Conservation (phyloP, 176 grass and related monocot species). For the Musa schizocarpa region DNA sequence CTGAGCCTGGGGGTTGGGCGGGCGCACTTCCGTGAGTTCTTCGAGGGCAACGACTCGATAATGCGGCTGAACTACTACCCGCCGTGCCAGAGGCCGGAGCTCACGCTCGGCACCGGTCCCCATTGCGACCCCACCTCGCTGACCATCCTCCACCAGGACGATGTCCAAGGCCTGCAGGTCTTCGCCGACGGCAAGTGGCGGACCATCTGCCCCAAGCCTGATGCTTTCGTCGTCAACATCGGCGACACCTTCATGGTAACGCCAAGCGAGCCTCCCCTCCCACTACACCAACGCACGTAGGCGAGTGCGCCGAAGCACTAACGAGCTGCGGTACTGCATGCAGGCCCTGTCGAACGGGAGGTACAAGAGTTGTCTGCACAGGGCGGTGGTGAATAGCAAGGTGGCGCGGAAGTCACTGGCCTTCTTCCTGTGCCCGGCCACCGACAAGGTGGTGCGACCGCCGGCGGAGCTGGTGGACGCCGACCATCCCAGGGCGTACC, state of each 20-base stretch:
- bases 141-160: constrained; percentile 95
- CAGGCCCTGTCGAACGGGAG: constrained; percentile 78
- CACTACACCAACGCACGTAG: background rate
- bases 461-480: constrained; percentile 39
- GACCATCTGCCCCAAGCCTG: constrained; percentile 27
- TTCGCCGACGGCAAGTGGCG: constrained; percentile 42
- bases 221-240: constrained; percentile 72
- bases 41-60: constrained; percentile 67
- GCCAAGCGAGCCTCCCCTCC: background rate
- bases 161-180: constrained; percentile 74
- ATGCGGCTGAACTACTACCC: constrained; percentile 99
- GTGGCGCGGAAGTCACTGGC: constrained; percentile 52
- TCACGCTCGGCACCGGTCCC: constrained; percentile 67
- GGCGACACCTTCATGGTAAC: constrained; percentile 89
- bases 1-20: constrained; percentile 49
- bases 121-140: constrained; percentile 92
- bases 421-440: constrained; percentile 81
- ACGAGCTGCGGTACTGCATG: background rate
- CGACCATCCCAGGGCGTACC: constrained; percentile 46
- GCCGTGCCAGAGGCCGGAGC: constrained; percentile 59
- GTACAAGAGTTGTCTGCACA: constrained; percentile 78
- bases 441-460: constrained; percentile 63
- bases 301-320: background rate
- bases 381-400: constrained; percentile 69
- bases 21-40: constrained; percentile 45